A percentile compares a stretch with the other conserved stretches of the same genome.
Evolutionary conservation across 371 early-diverging fungal genomes (phyloP).

Genomic region (Mucor saturninus): DNA sequence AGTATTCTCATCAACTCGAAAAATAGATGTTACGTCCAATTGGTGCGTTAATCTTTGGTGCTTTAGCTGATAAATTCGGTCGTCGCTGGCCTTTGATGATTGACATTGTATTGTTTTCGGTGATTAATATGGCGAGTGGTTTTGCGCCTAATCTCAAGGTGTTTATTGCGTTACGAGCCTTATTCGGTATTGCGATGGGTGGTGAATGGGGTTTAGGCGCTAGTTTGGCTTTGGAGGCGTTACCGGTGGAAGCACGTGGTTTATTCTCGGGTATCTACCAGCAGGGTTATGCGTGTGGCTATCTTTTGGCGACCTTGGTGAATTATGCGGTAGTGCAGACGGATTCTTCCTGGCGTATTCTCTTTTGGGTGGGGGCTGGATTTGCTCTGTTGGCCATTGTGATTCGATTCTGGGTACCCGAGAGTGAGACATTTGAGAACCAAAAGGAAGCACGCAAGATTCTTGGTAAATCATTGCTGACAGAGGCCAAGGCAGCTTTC

Average conservation of each 20-base stretch:
- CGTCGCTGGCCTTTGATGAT: slow-evolving; percentile 73
- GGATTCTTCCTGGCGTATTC: slow-evolving; percentile 66
- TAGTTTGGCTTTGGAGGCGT: slow-evolving; percentile 70
- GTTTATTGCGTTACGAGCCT: slow-evolving; percentile 55
- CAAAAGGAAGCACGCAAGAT: slow-evolving; percentile 45
- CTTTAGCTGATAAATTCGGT: slow-evolving; percentile 69
- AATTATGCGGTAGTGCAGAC: slow-evolving; percentile 57
- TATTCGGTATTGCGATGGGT: slow-evolving; percentile 78
- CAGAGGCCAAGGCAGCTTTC: slow-evolving; percentile 54
- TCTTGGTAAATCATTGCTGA: slow-evolving; percentile 37
- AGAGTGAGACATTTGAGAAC: slow-evolving; percentile 61
- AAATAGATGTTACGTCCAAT: slow-evolving; percentile 67
- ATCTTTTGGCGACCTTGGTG: slow-evolving; percentile 64
- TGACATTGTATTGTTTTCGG: slow-evolving; percentile 66
- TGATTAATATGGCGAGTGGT: slow-evolving; percentile 71
- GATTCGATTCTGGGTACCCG: slow-evolving; percentile 69
- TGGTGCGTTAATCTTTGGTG: slow-evolving; percentile 74
- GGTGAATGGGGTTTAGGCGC: slow-evolving; percentile 84
- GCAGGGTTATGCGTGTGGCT: slow-evolving; percentile 72
- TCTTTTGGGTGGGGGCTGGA: slow-evolving; percentile 72
- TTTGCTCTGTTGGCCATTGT: slow-evolving; percentile 65
- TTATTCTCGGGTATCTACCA: slow-evolving; percentile 78
- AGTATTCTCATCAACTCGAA: background rate
- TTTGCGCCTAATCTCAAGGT: slow-evolving; percentile 62
- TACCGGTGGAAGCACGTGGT: slow-evolving; percentile 71